Percentiles rank a stretch among this genome's conserved stretches.
Evolutionary conservation across 2,329 filamentous ascomycete genomes (phyloP).

Genomic region (Fusarium concolor): DNA sequence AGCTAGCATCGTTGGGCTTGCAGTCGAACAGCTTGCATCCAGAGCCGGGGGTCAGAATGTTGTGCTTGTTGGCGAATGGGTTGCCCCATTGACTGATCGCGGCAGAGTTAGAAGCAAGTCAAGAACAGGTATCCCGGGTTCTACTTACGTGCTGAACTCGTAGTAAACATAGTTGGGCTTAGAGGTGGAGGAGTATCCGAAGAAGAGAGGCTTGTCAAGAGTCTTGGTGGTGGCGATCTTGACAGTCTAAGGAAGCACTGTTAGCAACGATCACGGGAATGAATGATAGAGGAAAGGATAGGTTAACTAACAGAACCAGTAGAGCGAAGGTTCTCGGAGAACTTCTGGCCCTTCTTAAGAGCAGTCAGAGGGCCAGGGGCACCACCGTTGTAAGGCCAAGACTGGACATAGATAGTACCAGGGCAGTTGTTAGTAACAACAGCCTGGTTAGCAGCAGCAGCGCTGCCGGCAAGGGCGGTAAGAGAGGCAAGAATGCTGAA

Average conservation of each 20-base stretch:
- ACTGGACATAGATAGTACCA: constrained; percentile 53
- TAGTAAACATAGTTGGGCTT: constrained; percentile 56
- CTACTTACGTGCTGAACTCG: constrained; percentile 52
- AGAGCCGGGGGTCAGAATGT: constrained; percentile 52
- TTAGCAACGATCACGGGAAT: background rate
- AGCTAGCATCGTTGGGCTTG: constrained; percentile 50
- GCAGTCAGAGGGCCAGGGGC: constrained; percentile 51
- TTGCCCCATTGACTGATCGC: constrained; percentile 47
- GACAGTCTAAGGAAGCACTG: constrained; percentile 44
- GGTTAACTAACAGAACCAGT: constrained; percentile 47
- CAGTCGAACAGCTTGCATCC: constrained; percentile 57
- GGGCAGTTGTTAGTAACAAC: constrained; percentile 53
- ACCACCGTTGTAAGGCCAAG: constrained; percentile 50
- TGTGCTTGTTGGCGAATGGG: constrained; percentile 53
- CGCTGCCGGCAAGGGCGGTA: constrained; percentile 48
- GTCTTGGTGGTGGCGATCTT: constrained; percentile 56
- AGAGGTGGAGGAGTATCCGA: constrained; percentile 55
- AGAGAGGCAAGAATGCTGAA: constrained; percentile 40
- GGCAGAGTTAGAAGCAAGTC: accelerated
- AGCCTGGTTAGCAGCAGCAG: constrained; percentile 51
- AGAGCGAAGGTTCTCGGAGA: constrained; percentile 51
- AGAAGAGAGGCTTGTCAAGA: constrained; percentile 54
- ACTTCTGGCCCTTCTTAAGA: constrained; percentile 50
- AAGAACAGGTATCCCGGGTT: accelerated
- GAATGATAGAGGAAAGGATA: background rate